Base-by-base conservation (phyloP, 305 asterid species). In the Solanum aculeatissimum region DNA sequence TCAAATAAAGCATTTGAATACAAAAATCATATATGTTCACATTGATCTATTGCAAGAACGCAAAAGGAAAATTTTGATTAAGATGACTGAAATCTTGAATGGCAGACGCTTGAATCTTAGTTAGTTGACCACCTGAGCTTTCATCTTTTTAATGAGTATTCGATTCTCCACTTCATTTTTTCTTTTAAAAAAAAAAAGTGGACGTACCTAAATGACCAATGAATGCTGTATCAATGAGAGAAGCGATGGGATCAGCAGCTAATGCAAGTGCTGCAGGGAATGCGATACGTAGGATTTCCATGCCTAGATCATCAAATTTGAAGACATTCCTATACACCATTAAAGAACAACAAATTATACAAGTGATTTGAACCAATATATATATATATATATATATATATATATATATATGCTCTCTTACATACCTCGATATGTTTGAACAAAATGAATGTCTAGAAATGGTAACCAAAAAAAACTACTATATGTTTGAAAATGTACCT, bases 171-270 rank as follows among this genome's bases (percentile, higher is more conserved):
- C n/a, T n/a, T n/a, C n/a, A n/a, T n/a, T n/a, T n/a, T n/a, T n/a
- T n/a, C 4, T 32, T 32, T 2, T 32, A 32, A 32, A 2, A 32
- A n/a, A 47, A 27, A 77, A n/a, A n/a, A n/a, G n/a, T 2, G 12
- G 9, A 8, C 25, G 29, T 86, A 94, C 99, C 99, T 89, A 97
- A 89, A 82, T 87, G 99, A 72, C 99, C 99, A 12, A 97, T 94
- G 71, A 97, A 97, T 4, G 92, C 97, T 0, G 98, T 97, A 80
- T 97, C 99, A 4, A 97, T 92, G 68, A 97, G 87, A 42, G 99
- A 97, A 15, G 99, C 99, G 2, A 97, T 75, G 8, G 99, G 99
- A 86, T 97, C 99, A 12, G 99, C 99, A 45, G 98, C 98, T 91
- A 97, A 84, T 9, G 99, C 99, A 70, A 97, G 74, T 43, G 99